Conservation (phyloP, 2,329 filamentous ascomycete genomes). For the Conoideocrella luteorostrata region DNA sequence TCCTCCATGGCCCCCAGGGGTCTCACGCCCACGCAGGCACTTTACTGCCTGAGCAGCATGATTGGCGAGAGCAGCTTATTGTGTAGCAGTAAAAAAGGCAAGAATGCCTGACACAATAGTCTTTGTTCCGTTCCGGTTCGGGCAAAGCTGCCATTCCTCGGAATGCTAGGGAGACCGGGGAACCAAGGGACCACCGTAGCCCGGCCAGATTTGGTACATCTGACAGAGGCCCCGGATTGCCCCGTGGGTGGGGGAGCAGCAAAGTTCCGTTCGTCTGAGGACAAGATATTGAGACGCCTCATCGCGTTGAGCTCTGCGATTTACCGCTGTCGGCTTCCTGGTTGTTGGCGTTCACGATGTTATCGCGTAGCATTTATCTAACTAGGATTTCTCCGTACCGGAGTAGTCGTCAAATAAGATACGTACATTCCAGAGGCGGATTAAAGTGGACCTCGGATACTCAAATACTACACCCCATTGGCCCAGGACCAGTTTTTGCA, state of each 20-base stretch:
- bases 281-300: no score
- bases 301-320: no score
- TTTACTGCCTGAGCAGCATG: no score
- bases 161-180: no score
- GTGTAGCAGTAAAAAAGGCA: background rate
- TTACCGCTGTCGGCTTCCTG: background rate
- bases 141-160: constrained; percentile 3
- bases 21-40: background rate
- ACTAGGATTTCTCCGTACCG: no score
- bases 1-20: background rate
- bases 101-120: background rate
- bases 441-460: background rate
- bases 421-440: constrained; percentile 12
- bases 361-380: background rate
- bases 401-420: no score
- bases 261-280: no score
- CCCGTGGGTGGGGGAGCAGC: background rate
- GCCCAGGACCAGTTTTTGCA: constrained; percentile 7
- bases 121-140: constrained; percentile 2
- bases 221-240: background rate
- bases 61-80: no score
- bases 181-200: no score
- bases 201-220: no score
- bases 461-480: constrained; percentile 1
- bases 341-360: constrained; percentile 4